Evolutionary conservation across 2,329 filamentous ascomycete species (phyloP), one percentile per base, ranked within the genome.

Genomic region (Magnaporthiopsis rhizophila): DNA sequence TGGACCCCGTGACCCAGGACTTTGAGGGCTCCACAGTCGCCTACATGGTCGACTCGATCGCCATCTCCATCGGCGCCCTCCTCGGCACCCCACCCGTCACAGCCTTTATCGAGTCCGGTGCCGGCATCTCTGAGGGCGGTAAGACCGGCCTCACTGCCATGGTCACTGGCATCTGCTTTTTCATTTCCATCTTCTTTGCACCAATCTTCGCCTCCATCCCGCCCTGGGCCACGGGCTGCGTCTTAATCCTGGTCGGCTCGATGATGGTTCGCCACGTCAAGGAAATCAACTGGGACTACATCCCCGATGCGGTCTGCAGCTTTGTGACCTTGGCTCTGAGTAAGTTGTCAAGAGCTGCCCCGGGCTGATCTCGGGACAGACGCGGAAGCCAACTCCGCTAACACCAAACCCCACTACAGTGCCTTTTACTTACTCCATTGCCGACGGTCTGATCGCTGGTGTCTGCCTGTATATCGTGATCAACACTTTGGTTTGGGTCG

Each of bases 131-230:
- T 0, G 92, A 96, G 75, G 92, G 92, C 62, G 92, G 91, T 59
- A 88, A 88, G 72, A 96, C 92, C 0, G 92, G 92, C 21, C 77
- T 96, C n/a, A 95, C 91, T 0, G 87, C 91, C 60, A 90, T 94
- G 74, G 80, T 86, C 21, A 88, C 90, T 0, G 92, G 92, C 6
- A 65, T 96, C 62, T 92, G 89, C 77, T 96, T 96, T 80, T 89
- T 96, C 78, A 86, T 96, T 72, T 86, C 90, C 65, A 84, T 96
- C 66, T 96, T 96, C 81, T 96, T 96, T 73, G 91, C 92, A 0
- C 92, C 92, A 0, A 94, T 96, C 65, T 96, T 96, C 72, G 91
- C 92, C 12, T 93, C 90, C 0, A 95, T 96, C 65, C 92, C 92
- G 5, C 88, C 91, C 0, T 96, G 91, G 90, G 92, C 92, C 3